These are phyloP conservation scores for Scleroderma citrinum DNA, from an alignment of 768 basidiomycete genomes.

Conservation along the genomic window DNA sequence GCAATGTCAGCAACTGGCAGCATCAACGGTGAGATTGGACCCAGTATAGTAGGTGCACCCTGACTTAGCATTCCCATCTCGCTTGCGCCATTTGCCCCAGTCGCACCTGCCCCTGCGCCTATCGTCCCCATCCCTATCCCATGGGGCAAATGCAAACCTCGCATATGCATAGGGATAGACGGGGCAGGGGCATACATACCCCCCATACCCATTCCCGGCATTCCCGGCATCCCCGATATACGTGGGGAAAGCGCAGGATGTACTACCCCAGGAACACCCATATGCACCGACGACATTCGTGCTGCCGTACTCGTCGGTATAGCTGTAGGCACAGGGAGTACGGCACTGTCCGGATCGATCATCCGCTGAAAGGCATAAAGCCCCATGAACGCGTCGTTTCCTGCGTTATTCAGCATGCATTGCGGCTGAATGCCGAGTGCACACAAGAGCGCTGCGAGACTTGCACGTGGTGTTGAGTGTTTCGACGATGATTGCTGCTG, in stretches of 20 bases:
- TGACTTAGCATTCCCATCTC: too few species aligned
- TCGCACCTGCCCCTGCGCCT: too few species aligned
- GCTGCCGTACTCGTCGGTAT: too few species aligned
- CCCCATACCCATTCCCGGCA: neutral
- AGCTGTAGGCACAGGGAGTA: too few species aligned
- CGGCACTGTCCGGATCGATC: slow-evolving; percentile 41
- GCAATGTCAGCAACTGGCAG: too few species aligned
- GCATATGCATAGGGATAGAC: too few species aligned
- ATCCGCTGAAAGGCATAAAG: slow-evolving; percentile 67
- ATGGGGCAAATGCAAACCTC: too few species aligned
- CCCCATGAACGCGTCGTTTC: slow-evolving; percentile 70
- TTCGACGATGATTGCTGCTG: slow-evolving; percentile 48
- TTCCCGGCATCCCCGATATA: slow-evolving; percentile 1
- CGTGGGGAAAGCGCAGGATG: neutral
- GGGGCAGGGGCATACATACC: too few species aligned
- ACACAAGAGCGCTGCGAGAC: slow-evolving; percentile 55
- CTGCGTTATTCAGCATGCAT: slow-evolving; percentile 62
- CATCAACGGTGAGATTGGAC: too few species aligned
- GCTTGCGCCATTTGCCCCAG: too few species aligned
- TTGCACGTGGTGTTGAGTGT: slow-evolving; percentile 52
- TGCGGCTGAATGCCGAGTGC: slow-evolving; percentile 40
- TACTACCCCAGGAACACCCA: slow-evolving; percentile 26
- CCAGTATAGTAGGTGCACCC: too few species aligned
- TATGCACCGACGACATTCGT: neutral
- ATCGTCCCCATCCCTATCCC: too few species aligned